Conservation (phyloP, 2,329 filamentous ascomycete species). For the Cadophora sp. region DNA sequence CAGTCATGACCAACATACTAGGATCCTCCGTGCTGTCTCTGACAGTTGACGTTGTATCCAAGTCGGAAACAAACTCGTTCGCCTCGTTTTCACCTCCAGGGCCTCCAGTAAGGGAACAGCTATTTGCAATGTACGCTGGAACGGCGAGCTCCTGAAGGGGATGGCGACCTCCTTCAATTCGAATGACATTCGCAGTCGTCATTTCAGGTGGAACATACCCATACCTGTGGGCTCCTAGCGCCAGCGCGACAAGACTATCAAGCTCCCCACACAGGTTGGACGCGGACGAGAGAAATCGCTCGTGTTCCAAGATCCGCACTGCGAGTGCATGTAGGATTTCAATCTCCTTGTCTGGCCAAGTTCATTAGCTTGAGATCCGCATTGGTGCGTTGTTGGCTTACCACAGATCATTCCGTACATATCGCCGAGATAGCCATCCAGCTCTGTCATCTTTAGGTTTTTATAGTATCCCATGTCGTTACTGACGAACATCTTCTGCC, state of each 20-base stretch:
- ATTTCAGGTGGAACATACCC: conserved; percentile 74
- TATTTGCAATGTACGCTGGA: conserved; percentile 81
- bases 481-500: conserved; percentile 80
- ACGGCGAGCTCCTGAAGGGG: conserved; percentile 86
- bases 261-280: conserved; percentile 87
- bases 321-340: conserved; percentile 84
- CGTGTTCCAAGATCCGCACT: conserved; percentile 71
- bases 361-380: conserved; percentile 22
- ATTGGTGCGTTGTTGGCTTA: conserved; percentile 48
- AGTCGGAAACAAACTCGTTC: not conserved
- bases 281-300: conserved; percentile 68
- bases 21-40: conserved; percentile 50
- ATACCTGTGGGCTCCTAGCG: conserved; percentile 77
- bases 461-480: conserved; percentile 84
- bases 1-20: conserved; percentile 82
- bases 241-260: conserved; percentile 83
- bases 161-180: conserved; percentile 82
- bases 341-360: conserved; percentile 76
- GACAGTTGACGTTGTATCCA: conserved; percentile 14
- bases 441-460: conserved; percentile 77
- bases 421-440: conserved; percentile 85
- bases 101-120: conserved; percentile 73
- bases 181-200: conserved; percentile 71
- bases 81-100: conserved; percentile 42
- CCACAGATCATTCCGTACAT: conserved; percentile 84